Conservation (phyloP, 306 rosid genomes). For the Medicago lupulina region DNA sequence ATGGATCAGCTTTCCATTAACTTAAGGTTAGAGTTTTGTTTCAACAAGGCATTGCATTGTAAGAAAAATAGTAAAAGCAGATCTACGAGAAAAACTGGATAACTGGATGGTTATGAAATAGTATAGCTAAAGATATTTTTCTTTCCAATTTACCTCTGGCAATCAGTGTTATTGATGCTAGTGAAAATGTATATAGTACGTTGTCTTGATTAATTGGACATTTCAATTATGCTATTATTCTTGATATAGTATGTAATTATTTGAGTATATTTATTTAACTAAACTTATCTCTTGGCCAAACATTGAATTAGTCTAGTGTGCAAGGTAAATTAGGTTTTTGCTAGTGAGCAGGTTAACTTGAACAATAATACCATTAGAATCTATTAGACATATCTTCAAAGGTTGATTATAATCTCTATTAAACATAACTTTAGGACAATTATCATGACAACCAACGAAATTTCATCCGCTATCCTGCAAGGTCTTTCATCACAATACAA, state of each 20-base stretch:
- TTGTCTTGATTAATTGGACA: not conserved
- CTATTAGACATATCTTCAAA: too few species aligned
- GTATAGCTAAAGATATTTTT: not conserved
- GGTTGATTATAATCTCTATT: too few species aligned
- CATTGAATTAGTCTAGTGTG: not conserved
- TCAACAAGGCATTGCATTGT: conserved; percentile 6
- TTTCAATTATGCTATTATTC: not conserved
- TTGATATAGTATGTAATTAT: not conserved
- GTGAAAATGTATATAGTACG: not conserved
- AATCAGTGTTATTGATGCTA: not conserved
- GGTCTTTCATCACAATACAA: too few species aligned
- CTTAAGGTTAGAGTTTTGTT: conserved; percentile 34
- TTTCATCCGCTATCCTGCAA: too few species aligned
- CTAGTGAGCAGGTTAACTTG: not conserved
- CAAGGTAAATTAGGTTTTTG: too few species aligned
- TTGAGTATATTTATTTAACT: not conserved
- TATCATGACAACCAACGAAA: too few species aligned
- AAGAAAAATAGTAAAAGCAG: conserved; percentile 9
- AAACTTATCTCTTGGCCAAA: too few species aligned
- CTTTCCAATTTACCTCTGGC: not conserved
- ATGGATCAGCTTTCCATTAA: conserved; percentile 6
- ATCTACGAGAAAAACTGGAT: conserved; percentile 8
- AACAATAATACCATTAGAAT: too few species aligned
- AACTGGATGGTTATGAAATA: not conserved
- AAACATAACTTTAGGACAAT: too few species aligned